Percentiles rank a stretch among this genome's conserved stretches.
These are phyloP conservation scores for Aegilops tauschii DNA, from an alignment of 176 grass and related monocot species.

Conservation along the genomic window DNA sequence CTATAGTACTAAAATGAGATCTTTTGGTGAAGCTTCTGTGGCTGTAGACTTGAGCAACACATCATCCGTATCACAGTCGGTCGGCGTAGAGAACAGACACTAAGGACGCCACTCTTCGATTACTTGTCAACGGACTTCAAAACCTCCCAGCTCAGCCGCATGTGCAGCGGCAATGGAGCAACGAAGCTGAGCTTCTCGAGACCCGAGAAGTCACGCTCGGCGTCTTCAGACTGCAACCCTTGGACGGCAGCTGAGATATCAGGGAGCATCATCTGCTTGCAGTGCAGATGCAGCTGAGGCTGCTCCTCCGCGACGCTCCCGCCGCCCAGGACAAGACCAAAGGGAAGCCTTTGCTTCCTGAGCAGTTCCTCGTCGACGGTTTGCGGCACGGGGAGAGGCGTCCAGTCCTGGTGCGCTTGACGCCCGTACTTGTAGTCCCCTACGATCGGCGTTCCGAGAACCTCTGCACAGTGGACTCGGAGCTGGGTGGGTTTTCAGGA, in stretches of 20 bases:
- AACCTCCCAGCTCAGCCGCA: conserved; percentile 79
- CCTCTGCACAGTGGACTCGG: conserved; percentile 80
- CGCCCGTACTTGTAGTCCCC: conserved; percentile 83
- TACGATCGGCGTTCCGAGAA: conserved; percentile 73
- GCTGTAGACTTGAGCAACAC: background rate
- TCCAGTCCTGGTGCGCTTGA: conserved; percentile 58
- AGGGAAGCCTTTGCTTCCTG: conserved; percentile 60
- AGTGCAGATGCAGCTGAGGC: conserved; percentile 81
- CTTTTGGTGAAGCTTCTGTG: background rate
- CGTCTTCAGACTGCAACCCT: conserved; percentile 38
- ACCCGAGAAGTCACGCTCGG: conserved; percentile 37
- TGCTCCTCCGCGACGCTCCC: conserved; percentile 56
- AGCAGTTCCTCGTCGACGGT: conserved; percentile 30
- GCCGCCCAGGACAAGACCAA: conserved; percentile 59
- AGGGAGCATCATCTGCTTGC: conserved; percentile 92
- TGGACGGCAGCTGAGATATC: conserved; percentile 61
- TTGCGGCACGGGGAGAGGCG: conserved; percentile 39
- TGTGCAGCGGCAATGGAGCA: conserved; percentile 75
- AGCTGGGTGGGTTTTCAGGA: conserved; percentile 46
- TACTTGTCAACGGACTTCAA: conserved; percentile 42
- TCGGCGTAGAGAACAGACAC: background rate
- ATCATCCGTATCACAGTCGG: background rate
- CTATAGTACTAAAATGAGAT: background rate
- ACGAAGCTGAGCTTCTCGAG: conserved; percentile 70
- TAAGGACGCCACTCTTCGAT: background rate